Base-by-base conservation (phyloP, 2,329 filamentous ascomycete species). In the Venturia aucupariae region DNA sequence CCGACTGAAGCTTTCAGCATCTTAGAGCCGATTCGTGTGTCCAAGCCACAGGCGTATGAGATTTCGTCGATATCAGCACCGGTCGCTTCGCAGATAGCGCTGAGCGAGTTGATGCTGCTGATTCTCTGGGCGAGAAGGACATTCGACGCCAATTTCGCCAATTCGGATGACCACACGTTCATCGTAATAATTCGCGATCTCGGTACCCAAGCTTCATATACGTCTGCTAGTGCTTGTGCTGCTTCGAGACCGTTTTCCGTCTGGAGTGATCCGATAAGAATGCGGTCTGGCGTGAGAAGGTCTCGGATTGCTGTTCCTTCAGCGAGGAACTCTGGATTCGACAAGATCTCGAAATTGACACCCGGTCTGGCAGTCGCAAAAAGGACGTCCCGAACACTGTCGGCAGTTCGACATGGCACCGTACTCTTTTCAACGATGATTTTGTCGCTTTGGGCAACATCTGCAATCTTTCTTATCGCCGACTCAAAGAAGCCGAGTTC, bases 341-440 rank as follows among this genome's bases (percentile, higher is more conserved):
- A 91, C 41, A 92, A 81, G 64, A 92, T 85, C 72, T 91, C 87
- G 70, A 92, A 91, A 67, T 82, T 80, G 15, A 86, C 80, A n/a
- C 82, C 82, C 1, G 87, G 86, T 19, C 84, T 83, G 69, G 84
- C 82, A 68, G 81, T 79, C 61, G 80, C 76, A 68, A 42, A 35
- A 24, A 91, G 84, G 41, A 86, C 81, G 70, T 89, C 82, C 69
- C 83, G 81, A 46, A 92, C 85, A 39, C 86, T 82, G 68, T 90
- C 82, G 1, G 88, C 87, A 10, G 89, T 92, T 66, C 86, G 81
- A 72, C 87, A 90, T 5, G 89, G 89, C 44, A 92, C 89, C 0
- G 89, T 92, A 62, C 85, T 88, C 78, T 92, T 92, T 77, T 92
- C 89, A 32, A 92, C 89, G 60, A 92, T 84, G 64, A 91, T 89